phyloP scores from a whole-genome alignment of 1,139 yeast genomes.

The Sugiyamaella novakii region DNA sequence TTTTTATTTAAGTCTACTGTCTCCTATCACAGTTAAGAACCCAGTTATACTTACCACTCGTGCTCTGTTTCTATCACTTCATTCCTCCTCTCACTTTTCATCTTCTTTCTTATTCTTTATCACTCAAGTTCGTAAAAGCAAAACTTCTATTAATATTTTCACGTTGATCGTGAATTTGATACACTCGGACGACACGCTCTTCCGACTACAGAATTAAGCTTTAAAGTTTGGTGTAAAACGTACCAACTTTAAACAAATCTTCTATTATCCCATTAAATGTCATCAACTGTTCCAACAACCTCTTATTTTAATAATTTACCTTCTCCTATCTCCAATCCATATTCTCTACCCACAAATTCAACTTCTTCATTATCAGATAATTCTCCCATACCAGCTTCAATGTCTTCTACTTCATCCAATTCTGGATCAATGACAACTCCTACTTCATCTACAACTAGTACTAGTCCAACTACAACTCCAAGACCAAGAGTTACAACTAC shows the following conservation, averaged over 20 bases:
- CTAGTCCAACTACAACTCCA: slow-evolving; percentile 6
- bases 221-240: too few relatives aligned
- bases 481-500: slow-evolving; percentile 84
- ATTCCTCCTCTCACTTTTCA: neutral
- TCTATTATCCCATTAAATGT: slow-evolving; percentile 1
- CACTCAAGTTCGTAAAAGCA: neutral
- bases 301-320: neutral
- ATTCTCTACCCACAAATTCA: neutral
- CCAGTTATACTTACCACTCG: too few relatives aligned
- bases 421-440: slow-evolving; percentile 17
- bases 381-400: neutral
- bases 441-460: slow-evolving; percentile 4
- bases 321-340: neutral
- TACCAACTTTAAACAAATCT: neutral
- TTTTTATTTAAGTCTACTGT: neutral
- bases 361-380: neutral
- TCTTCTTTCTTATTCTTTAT: neutral
- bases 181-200: neutral
- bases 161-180: neutral
- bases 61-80: too few relatives aligned
- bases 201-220: too few relatives aligned
- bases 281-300: neutral
- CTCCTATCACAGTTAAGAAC: too few relatives aligned
- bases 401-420: slow-evolving; percentile 11
- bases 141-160: neutral